phyloP scores from a whole-genome alignment of 805 yeast species.

The Candida vartiovaarae region DNA sequence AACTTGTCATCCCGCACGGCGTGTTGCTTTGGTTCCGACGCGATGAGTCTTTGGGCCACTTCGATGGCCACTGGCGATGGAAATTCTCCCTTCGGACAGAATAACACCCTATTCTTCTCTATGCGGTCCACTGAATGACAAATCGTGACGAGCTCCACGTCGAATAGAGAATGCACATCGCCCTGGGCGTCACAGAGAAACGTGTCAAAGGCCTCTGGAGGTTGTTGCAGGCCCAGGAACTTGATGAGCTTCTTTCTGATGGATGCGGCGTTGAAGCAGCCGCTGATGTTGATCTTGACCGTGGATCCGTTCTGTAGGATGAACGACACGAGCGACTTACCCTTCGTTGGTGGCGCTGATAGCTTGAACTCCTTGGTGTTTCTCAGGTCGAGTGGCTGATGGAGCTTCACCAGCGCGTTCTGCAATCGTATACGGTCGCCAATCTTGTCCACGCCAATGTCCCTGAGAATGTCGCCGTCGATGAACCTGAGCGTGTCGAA shows the following conservation, averaged over 20 bases:
- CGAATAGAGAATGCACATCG: slow-evolving; percentile 46
- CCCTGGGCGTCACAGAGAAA: slow-evolving; percentile 45
- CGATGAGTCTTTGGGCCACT: slow-evolving; percentile 38
- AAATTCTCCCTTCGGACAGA: slow-evolving; percentile 55
- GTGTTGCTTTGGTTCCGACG: slow-evolving; percentile 17
- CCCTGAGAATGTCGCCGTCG: slow-evolving; percentile 61
- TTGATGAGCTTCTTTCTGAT: slow-evolving; percentile 65
- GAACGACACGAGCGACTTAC: slow-evolving; percentile 44
- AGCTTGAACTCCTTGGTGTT: slow-evolving; percentile 12
- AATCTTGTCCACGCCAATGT: slow-evolving; percentile 64
- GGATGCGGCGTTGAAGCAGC: slow-evolving; percentile 74
- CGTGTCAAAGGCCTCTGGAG: slow-evolving; percentile 47
- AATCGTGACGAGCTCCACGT: slow-evolving; percentile 74
- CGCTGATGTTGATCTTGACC: slow-evolving; percentile 61
- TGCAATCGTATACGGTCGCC: slow-evolving; percentile 79
- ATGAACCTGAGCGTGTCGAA: slow-evolving; percentile 24
- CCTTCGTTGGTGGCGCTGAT: slow-evolving; percentile 15
- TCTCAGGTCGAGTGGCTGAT: slow-evolving; percentile 9
- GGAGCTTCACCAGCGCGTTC: slow-evolving; percentile 43
- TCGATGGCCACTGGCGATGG: slow-evolving; percentile 59
- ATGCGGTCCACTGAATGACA: slow-evolving; percentile 68
- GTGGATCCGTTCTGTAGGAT: slow-evolving; percentile 70
- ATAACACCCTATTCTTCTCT: slow-evolving; percentile 62
- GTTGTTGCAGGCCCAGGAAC: slow-evolving; percentile 42
- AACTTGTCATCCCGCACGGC: slow-evolving; percentile 11